Percentiles rank a stretch among this genome's conserved stretches.
phyloP scores from a whole-genome alignment of 2,329 filamentous ascomycete species.

The Fusarium globosum region DNA sequence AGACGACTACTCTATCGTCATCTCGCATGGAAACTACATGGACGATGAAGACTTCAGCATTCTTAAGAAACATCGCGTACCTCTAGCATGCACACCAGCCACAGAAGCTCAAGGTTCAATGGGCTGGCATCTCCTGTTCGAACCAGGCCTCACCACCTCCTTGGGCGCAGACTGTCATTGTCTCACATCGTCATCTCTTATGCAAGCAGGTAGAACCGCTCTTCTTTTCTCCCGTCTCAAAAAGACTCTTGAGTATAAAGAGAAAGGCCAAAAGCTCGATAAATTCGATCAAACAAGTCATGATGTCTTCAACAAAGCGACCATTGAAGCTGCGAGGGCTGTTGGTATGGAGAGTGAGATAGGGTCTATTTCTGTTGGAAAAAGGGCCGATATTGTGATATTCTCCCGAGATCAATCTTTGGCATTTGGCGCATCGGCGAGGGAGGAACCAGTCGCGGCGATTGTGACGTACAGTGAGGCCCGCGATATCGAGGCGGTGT shows the following conservation, averaged over 20 bases:
- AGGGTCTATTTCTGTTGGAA: not conserved
- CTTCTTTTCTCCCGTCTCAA: not conserved
- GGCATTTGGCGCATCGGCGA: not conserved
- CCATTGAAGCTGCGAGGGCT: not conserved
- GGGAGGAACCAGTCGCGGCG: not conserved
- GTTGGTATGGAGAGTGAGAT: not conserved
- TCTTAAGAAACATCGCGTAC: not conserved
- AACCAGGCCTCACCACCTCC: not conserved
- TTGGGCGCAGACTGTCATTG: not conserved
- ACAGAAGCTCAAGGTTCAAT: not conserved
- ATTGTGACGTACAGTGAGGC: not conserved
- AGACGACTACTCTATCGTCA: not conserved
- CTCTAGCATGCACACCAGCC: not conserved
- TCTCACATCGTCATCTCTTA: not conserved
- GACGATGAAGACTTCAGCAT: not conserved
- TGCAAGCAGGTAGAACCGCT: not conserved
- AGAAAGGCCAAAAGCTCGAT: not conserved
- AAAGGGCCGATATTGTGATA: not conserved
- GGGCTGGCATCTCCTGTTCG: not conserved
- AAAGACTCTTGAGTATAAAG: not conserved
- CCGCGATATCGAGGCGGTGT: not conserved
- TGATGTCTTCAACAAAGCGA: not conserved
- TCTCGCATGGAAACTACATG: not conserved
- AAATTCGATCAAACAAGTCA: not conserved
- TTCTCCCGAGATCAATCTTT: not conserved